Evolutionary conservation across 208 protist genomes (phyloP), one percentile per base, ranked within the genome.

Genomic region (Novymonas esmeraldas): DNA sequence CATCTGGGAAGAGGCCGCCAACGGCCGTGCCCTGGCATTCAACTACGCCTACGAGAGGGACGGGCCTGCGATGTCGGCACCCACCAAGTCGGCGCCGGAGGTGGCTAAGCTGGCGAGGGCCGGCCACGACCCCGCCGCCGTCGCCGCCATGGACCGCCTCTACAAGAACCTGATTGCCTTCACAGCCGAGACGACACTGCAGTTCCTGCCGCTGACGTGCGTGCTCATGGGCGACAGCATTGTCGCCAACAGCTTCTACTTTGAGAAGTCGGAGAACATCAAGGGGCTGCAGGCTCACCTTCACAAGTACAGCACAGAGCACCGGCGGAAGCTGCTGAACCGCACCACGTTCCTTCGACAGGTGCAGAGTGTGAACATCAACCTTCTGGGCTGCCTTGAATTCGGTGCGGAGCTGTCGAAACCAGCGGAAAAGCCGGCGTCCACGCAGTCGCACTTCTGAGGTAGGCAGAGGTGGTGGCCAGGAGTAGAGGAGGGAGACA

Each of bases 191-290:
- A 69, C 64, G 24, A 79, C 64, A 38, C 87, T 93, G 80, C 57
- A 64, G 44, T 84, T 93, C 60, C 13, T 86, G 31, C 87, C 87
- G n/a, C 65, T 84, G 41, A 88, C 87, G 4, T 73, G 69, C 52
- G 76, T 89, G 36, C 36, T 93, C 20, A 78, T 82, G 45, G 87
- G 87, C 18, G 83, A 93, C 73, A 93, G 84, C 34, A 71, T 90
- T 34, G 76, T 83, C n/a, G 36, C 80, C 33, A 88, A 93, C 60
- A 39, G 42, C 34, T 85, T 84, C 46, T 93, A 86, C 60, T 93
- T 85, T 42, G 70, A 89, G 11, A 63, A 78, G 28, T 52, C 78
- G 10, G 50, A 61, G 20, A 70, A 75, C 9, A 24, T 87, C 26
- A 63, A 73, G 55, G 48, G 39, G 41, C 44, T 84, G 62, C 49